Conservation (phyloP, 1,284 basidiomycete genomes). For the Macrocybe sp. region DNA sequence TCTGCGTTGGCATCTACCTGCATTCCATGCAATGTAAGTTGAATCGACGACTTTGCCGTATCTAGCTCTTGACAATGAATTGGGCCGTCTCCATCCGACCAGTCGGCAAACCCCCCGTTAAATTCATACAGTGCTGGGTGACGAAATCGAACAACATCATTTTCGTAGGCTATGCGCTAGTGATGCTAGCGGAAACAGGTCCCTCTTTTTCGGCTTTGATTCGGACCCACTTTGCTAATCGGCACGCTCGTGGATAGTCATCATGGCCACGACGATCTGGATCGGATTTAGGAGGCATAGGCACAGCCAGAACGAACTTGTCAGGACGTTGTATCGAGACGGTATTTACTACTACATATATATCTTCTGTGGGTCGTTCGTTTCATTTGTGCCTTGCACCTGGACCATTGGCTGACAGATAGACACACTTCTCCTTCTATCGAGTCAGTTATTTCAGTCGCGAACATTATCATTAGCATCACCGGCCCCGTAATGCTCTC, state of each 20-base stretch:
- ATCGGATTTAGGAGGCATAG: slow-evolving; percentile 8
- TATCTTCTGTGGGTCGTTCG: slow-evolving; percentile 4
- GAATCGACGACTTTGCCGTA: too few species aligned
- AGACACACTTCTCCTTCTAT: background rate
- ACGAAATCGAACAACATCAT: background rate
- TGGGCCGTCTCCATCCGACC: too few species aligned
- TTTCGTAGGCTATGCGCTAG: background rate
- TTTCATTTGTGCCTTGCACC: background rate
- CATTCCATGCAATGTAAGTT: slow-evolving; percentile 11
- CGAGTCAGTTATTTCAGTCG: slow-evolving; percentile 1
- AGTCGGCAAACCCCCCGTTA: too few species aligned
- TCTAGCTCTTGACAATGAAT: too few species aligned
- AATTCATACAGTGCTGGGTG: too few species aligned
- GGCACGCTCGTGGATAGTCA: background rate
- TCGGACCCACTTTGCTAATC: too few species aligned
- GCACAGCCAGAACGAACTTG: slow-evolving; percentile 5
- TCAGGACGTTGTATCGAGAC: slow-evolving; percentile 9
- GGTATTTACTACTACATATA: slow-evolving; percentile 11
- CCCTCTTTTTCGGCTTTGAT: background rate
- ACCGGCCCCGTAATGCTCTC: too few species aligned
- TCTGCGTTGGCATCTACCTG: slow-evolving; percentile 7
- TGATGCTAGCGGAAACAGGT: slow-evolving; percentile 1
- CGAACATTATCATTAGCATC: background rate
- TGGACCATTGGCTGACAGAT: background rate
- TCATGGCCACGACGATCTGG: slow-evolving; percentile 10